Percentiles rank a stretch among this genome's conserved stretches.
phyloP scores from a whole-genome alignment of 768 basidiomycete species.

The Macrolepiota fuliginosa region DNA sequence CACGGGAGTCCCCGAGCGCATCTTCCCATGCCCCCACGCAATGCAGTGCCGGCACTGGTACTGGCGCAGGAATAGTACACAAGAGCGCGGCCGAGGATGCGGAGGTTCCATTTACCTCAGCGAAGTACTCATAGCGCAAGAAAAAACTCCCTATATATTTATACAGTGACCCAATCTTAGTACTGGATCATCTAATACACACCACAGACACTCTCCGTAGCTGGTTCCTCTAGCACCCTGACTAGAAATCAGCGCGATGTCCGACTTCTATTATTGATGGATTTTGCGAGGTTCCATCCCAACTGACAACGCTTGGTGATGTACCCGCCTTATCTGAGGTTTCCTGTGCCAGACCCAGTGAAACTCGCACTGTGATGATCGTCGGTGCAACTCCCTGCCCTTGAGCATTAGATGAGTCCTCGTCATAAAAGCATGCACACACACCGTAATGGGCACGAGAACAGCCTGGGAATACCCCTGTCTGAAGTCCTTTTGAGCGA shows the following conservation, averaged over 20 bases:
- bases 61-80: too few relatives aligned
- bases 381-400: constrained; percentile 6
- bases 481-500: constrained; percentile 1
- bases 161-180: too few relatives aligned
- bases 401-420: neutral
- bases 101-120: too few relatives aligned
- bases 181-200: too few relatives aligned
- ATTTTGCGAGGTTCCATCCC: neutral
- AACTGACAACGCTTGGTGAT: neutral
- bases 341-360: constrained; percentile 1
- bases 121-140: too few relatives aligned
- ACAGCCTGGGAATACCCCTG: constrained; percentile 9
- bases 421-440: neutral
- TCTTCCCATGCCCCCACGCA: too few relatives aligned
- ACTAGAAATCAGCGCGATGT: neutral
- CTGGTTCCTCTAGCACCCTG: neutral
- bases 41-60: too few relatives aligned
- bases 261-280: neutral
- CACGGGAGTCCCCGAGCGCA: too few relatives aligned
- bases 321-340: neutral
- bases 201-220: too few relatives aligned
- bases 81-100: too few relatives aligned
- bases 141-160: too few relatives aligned
- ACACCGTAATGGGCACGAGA: constrained; percentile 7
- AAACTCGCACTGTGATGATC: constrained; percentile 4